phyloP scores from a whole-genome alignment of 2,329 filamentous ascomycete genomes.

The Aspergillus piperis region DNA sequence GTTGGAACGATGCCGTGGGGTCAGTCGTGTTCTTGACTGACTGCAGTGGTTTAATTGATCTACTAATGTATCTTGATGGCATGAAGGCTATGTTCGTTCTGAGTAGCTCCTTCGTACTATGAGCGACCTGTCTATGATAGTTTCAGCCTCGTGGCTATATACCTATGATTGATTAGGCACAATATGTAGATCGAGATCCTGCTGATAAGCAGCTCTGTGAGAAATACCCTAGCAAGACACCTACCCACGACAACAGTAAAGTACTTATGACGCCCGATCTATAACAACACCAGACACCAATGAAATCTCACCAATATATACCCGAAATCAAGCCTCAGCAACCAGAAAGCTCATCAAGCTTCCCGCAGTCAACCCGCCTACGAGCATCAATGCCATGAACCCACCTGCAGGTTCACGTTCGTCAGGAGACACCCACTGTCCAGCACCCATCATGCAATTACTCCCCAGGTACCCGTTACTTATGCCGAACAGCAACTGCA shows the following conservation, averaged over 20 bases:
- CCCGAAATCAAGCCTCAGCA: slow-evolving; percentile 39
- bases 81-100: neutral
- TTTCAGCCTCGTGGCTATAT: too few species aligned
- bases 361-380: slow-evolving; percentile 78
- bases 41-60: neutral
- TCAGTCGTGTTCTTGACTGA: neutral
- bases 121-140: too few species aligned
- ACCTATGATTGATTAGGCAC: too few species aligned
- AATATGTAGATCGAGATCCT: too few species aligned
- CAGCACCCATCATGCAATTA: slow-evolving; percentile 87
- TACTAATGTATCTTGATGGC: neutral
- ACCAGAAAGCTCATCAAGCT: slow-evolving; percentile 85
- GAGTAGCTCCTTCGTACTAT: too few species aligned
- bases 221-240: too few species aligned
- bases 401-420: slow-evolving; percentile 87
- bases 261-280: too few species aligned
- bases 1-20: neutral
- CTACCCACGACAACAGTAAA: neutral
- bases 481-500: slow-evolving; percentile 81
- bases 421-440: slow-evolving; percentile 74
- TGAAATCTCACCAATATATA: too few species aligned
- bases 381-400: slow-evolving; percentile 92
- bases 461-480: slow-evolving; percentile 86
- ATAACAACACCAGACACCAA: neutral
- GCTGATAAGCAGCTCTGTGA: too few species aligned